These are phyloP conservation scores for Groenewaldozyma salmanticensis DNA, from an alignment of 805 yeast species.

Conservation along the genomic window DNA sequence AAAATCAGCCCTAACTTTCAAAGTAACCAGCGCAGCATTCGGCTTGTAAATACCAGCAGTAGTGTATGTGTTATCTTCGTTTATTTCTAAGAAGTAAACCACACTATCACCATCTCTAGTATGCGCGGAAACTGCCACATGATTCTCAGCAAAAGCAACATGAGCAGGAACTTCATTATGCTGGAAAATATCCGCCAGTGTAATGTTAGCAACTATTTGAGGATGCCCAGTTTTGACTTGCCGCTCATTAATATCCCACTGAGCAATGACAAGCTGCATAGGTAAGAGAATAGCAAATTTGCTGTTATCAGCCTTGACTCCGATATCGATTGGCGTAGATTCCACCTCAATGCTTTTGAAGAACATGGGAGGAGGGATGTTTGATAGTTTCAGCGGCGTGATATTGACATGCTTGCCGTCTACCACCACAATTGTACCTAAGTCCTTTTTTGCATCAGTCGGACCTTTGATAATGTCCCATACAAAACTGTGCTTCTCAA, in stretches of 20 bases:
- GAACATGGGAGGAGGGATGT: slow-evolving; percentile 91
- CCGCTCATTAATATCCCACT: slow-evolving; percentile 21
- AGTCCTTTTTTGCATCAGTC: slow-evolving; percentile 42
- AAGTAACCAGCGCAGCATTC: slow-evolving; percentile 37
- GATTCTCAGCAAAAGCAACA: slow-evolving; percentile 44
- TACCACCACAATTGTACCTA: slow-evolving; percentile 70
- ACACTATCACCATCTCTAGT: slow-evolving; percentile 9
- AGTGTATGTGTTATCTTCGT: neutral
- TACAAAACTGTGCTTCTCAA: slow-evolving; percentile 62
- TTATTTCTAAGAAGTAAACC: neutral
- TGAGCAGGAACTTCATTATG: slow-evolving; percentile 36
- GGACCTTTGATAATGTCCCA: slow-evolving; percentile 60
- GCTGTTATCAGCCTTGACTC: slow-evolving; percentile 53
- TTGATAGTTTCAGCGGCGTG: slow-evolving; percentile 77
- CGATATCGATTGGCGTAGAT: slow-evolving; percentile 50
- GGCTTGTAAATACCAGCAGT: neutral
- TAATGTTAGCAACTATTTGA: neutral
- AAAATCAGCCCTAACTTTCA: slow-evolving; percentile 41
- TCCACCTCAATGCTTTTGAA: slow-evolving; percentile 53
- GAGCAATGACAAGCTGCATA: slow-evolving; percentile 36
- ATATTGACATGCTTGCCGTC: slow-evolving; percentile 65
- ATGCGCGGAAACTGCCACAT: slow-evolving; percentile 42
- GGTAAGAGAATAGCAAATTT: slow-evolving; percentile 49
- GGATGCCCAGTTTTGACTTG: neutral
- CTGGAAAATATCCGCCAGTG: slow-evolving; percentile 2